These are phyloP conservation scores for Wickerhamiella dianesei DNA, from an alignment of 805 yeast genomes.

Conservation along the genomic window DNA sequence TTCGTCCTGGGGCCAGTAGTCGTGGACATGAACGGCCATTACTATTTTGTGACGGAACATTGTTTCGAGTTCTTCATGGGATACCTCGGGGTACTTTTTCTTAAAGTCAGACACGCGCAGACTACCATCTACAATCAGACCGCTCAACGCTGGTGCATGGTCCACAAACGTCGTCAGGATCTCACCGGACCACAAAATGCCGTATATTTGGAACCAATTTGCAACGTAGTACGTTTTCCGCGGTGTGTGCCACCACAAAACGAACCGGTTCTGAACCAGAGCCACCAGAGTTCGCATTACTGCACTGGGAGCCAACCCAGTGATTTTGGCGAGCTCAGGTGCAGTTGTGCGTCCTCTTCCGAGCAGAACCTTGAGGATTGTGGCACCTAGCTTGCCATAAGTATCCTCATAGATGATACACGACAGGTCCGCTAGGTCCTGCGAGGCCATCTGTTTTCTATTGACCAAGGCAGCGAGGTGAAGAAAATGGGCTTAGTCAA, in stretches of 20 bases:
- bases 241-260: conserved; percentile 40
- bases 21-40: conserved; percentile 32
- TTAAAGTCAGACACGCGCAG: conserved; percentile 36
- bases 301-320: conserved; percentile 35
- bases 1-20: conserved; percentile 24
- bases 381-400: conserved; percentile 63
- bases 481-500: conserved; percentile 1
- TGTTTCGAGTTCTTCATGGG: conserved; percentile 24
- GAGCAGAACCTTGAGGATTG: conserved; percentile 44
- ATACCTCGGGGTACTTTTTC: conserved; percentile 13
- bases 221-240: conserved; percentile 37
- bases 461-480: neutral
- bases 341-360: conserved; percentile 55
- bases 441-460: conserved; percentile 9
- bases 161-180: conserved; percentile 39
- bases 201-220: conserved; percentile 49
- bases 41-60: conserved; percentile 34
- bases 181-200: conserved; percentile 64
- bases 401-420: conserved; percentile 11
- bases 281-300: conserved; percentile 60
- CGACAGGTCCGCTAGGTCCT: conserved; percentile 15
- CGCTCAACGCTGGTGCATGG: conserved; percentile 50
- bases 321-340: conserved; percentile 36
- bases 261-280: conserved; percentile 65
- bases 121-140: conserved; percentile 56